Percentiles rank a stretch among this genome's conserved stretches.
Evolutionary conservation across 2,329 filamentous ascomycete species (phyloP).

Genomic region (Bipolaris victoriae): DNA sequence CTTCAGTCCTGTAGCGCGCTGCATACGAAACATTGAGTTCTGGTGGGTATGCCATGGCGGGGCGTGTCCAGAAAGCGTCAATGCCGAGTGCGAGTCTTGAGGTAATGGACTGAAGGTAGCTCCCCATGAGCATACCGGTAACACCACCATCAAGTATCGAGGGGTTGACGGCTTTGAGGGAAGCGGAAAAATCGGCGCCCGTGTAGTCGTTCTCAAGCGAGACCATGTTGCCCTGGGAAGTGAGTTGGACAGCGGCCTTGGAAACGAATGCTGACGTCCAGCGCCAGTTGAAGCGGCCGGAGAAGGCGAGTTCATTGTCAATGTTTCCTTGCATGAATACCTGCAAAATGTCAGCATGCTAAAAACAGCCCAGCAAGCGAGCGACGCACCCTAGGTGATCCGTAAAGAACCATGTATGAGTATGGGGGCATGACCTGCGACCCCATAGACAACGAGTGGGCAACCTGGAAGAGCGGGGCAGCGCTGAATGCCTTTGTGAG

Average conservation of each 20-base stretch:
- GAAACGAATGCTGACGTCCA: slow-evolving; percentile 81
- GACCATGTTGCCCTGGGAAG: slow-evolving; percentile 85
- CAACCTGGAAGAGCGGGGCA: slow-evolving; percentile 93
- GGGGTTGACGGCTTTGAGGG: slow-evolving; percentile 94
- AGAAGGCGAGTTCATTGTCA: slow-evolving; percentile 88
- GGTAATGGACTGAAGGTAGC: slow-evolving; percentile 93
- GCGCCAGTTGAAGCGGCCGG: slow-evolving; percentile 90
- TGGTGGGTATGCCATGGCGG: slow-evolving; percentile 81
- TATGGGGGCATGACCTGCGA: slow-evolving; percentile 89
- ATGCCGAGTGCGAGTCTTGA: slow-evolving; percentile 84
- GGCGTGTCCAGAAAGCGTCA: slow-evolving; percentile 92
- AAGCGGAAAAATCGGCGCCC: slow-evolving; percentile 90
- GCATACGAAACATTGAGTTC: slow-evolving; percentile 90
- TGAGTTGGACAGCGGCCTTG: slow-evolving; percentile 87
- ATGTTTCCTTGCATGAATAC: slow-evolving; percentile 94
- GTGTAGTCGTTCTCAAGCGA: slow-evolving; percentile 96
- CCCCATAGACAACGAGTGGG: slow-evolving; percentile 94
- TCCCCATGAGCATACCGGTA: slow-evolving; percentile 94
- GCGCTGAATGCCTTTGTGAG: slow-evolving; percentile 96
- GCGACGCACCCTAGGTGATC: slow-evolving; percentile 80
- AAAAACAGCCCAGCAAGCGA: slow-evolving; percentile 7
- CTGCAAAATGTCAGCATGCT: slow-evolving; percentile 56
- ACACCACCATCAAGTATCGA: slow-evolving; percentile 88
- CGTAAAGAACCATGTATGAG: slow-evolving; percentile 91
- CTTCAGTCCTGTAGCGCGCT: slow-evolving; percentile 85